Evolutionary conservation across 441 rosid species (phyloP), one percentile per base, ranked within the genome.

Genomic region (Pelargonium citronellum): DNA sequence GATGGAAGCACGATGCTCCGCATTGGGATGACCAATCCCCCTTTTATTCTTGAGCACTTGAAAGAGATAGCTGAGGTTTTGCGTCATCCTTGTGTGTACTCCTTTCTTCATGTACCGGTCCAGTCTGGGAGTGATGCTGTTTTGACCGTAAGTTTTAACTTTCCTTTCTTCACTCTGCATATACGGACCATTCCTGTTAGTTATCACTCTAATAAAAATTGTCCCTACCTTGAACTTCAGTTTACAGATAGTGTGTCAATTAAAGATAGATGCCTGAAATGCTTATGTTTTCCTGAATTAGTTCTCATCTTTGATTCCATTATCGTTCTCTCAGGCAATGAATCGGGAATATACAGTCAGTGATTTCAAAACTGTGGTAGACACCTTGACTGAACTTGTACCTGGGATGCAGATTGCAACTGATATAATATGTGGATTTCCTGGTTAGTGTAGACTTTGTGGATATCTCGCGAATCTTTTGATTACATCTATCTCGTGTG

Each of bases 1-100:
- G 91, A 88, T 82, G 89, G 85, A 76, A 88, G 89, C 87, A 87
- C 94, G 12, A 88, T 94, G 95, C 87, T 91, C 68, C 90, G 97
- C 46, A 89, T 94, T 74, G 96, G 98, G 76, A 94, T 94, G 96
- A 94, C 97, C 17, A 94, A 94, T 89, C 97, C 97, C 77, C 98
- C 97, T 58, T 94, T 74, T 81, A 94, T 94, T 77, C 91, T 87
- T 7, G 91, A 91, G 89, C 96, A 91, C 76, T 77, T 91, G 78
- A 84, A 86, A 82, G 92, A 91, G 83, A 90, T 94, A 76, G 95
- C 95, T 13, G 89, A 87, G 68, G 87, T 94, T 76, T 71, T 94
- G 79, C 51, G 85, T 67, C 97, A 91, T 74, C 96, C 96, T 9
- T 91, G 91, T 81, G 97, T 93, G 22, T 93, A 87, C 78, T 80